Evolutionary conservation across 345 rosid species (phyloP).

Genomic region (Rhizophora mangle): DNA sequence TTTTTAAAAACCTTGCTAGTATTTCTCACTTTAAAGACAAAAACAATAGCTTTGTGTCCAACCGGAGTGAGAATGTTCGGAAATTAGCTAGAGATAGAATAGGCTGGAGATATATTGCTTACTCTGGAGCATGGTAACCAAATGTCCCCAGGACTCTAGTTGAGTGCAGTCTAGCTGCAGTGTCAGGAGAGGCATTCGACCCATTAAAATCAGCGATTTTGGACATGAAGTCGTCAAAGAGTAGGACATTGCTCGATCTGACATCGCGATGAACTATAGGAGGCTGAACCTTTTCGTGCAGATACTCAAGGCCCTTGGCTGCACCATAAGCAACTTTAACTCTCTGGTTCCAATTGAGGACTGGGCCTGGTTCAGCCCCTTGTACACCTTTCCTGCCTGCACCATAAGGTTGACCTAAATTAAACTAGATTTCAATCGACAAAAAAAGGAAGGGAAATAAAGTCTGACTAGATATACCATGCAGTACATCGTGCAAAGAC

Average conservation of each 20-base stretch:
- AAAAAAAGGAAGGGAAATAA: background rate
- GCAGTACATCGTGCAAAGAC: constrained; percentile 89
- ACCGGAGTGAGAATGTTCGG: no score
- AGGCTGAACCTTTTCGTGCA: constrained; percentile 94
- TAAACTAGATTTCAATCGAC: background rate
- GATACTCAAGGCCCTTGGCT: constrained; percentile 84
- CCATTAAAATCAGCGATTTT: constrained; percentile 94
- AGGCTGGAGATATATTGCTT: constrained; percentile 7
- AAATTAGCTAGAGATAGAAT: no score
- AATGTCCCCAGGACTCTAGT: constrained; percentile 97
- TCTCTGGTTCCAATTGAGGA: constrained; percentile 83
- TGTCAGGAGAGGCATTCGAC: constrained; percentile 82
- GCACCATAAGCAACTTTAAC: constrained; percentile 90
- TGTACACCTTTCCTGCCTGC: constrained; percentile 94
- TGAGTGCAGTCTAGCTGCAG: constrained; percentile 88
- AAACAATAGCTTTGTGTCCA: no score
- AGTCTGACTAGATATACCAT: constrained; percentile 39
- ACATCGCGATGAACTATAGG: constrained; percentile 88
- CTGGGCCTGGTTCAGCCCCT: constrained; percentile 95
- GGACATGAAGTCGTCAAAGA: constrained; percentile 70
- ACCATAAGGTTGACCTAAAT: background rate
- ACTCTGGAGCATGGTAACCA: constrained; percentile 99
- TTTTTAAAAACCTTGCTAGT: no score
- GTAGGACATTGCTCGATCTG: constrained; percentile 90
- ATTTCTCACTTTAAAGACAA: no score